phyloP scores from a whole-genome alignment of 495 filamentous ascomycete species.

The Cryomyces antarcticus region DNA sequence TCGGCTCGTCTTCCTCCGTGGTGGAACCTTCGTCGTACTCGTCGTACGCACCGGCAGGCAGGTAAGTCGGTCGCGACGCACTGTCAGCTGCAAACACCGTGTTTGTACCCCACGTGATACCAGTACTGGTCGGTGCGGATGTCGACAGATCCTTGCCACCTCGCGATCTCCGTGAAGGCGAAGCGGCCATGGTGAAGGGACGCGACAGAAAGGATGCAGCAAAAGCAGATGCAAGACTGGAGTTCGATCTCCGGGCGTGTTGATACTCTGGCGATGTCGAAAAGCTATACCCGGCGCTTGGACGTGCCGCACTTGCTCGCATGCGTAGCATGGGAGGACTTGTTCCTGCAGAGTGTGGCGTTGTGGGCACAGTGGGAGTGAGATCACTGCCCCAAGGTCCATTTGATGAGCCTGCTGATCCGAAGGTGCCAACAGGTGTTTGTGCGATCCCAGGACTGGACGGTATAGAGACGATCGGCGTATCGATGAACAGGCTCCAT shows the following conservation, averaged over 20 bases:
- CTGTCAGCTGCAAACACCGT: constrained; percentile 26
- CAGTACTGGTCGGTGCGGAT: constrained; percentile 30
- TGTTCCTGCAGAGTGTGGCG: constrained; percentile 37
- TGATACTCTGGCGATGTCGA: constrained; percentile 52
- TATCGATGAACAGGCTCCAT: constrained; percentile 24
- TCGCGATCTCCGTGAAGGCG: constrained; percentile 45
- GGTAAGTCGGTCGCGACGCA: constrained; percentile 6
- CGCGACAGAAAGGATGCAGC: constrained; percentile 40
- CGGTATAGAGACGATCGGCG: background rate
- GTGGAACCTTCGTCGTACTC: background rate
- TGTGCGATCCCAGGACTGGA: too few species aligned
- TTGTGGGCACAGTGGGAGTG: constrained; percentile 21
- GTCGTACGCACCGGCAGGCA: constrained; percentile 3
- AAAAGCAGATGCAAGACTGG: constrained; percentile 40
- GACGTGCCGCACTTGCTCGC: constrained; percentile 8
- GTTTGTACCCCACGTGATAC: constrained; percentile 45
- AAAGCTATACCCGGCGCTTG: constrained; percentile 32
- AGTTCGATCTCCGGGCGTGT: constrained; percentile 23
- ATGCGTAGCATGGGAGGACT: constrained; percentile 35
- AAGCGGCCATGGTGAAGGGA: constrained; percentile 46
- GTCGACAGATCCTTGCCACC: constrained; percentile 37
- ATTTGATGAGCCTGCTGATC: constrained; percentile 39
- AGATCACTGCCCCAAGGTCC: constrained; percentile 21
- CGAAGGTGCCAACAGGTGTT: constrained; percentile 26
- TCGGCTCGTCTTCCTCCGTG: background rate